phyloP scores from a whole-genome alignment of 202 grass and related monocot genomes.

The Zoysia matrella region DNA sequence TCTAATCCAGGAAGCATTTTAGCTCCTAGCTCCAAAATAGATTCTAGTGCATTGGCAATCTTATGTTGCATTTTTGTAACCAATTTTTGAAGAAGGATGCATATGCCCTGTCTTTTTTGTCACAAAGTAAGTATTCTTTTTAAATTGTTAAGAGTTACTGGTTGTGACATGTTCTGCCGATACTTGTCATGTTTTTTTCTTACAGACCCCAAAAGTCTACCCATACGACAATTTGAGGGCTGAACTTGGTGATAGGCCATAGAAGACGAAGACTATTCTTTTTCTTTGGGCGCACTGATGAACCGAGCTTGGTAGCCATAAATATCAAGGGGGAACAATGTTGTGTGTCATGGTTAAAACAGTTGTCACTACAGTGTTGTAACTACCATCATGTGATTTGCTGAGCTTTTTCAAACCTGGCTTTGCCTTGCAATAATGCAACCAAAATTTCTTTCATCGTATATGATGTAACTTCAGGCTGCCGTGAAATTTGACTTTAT shows the following conservation, averaged over 20 bases:
- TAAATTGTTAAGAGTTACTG: background rate
- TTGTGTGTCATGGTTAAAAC: conserved; percentile 23
- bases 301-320: background rate
- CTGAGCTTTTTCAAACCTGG: conserved; percentile 13
- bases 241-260: conserved; percentile 80
- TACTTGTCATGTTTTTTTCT: conserved; percentile 12
- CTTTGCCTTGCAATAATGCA: conserved; percentile 36
- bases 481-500: no score
- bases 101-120: background rate
- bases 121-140: background rate
- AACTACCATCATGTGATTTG: conserved; percentile 14
- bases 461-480: background rate
- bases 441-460: background rate
- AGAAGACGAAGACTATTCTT: background rate
- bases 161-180: conserved; percentile 11
- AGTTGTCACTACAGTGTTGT: conserved; percentile 33
- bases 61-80: background rate
- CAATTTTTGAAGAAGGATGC: background rate
- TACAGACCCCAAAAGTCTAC: conserved; percentile 97
- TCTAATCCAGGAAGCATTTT: background rate
- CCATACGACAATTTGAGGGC: conserved; percentile 84
- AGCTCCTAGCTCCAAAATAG: background rate
- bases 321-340: background rate
- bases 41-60: background rate
- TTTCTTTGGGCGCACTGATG: conserved; percentile 11